These are phyloP conservation scores for Madurella mycetomatis DNA, from an alignment of 2,329 filamentous ascomycete genomes.

Conservation along the genomic window DNA sequence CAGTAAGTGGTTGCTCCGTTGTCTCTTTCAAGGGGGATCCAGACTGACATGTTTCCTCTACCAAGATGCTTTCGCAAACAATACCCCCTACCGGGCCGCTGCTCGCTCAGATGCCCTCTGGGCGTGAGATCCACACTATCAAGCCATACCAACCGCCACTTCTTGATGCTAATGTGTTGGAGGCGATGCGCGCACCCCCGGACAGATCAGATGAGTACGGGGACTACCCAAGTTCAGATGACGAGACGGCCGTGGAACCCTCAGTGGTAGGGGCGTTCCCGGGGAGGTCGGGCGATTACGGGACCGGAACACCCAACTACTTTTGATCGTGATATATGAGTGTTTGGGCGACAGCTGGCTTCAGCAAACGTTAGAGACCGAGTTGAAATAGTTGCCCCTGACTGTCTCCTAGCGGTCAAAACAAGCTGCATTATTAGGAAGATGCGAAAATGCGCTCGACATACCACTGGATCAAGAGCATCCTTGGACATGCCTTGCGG, in stretches of 20 bases:
- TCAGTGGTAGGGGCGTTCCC: conserved; percentile 48
- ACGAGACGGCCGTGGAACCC: conserved; percentile 31
- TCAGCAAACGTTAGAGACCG: too few species aligned
- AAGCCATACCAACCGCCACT: conserved; percentile 62
- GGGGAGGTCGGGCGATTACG: conserved; percentile 40
- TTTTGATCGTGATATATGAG: conserved; percentile 16
- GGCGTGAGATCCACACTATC: conserved; percentile 75
- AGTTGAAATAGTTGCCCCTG: too few species aligned
- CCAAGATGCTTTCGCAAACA: conserved; percentile 67
- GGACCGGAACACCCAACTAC: conserved; percentile 39
- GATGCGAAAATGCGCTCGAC: too few species aligned
- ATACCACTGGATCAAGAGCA: too few species aligned
- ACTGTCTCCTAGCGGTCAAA: too few species aligned
- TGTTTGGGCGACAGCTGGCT: too few species aligned
- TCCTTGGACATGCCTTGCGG: too few species aligned
- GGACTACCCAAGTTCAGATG: conserved; percentile 42
- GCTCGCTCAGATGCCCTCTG: conserved; percentile 76
- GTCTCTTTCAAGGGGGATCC: neutral
- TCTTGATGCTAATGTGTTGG: conserved; percentile 62
- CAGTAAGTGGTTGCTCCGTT: conserved; percentile 49
- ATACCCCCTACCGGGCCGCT: conserved; percentile 70
- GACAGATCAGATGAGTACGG: conserved; percentile 42
- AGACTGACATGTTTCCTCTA: conserved; percentile 31
- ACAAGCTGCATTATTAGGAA: too few species aligned
- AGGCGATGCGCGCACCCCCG: conserved; percentile 54